Conservation (phyloP, 1,284 basidiomycete species). For the Trichosporon sp. region DNA sequence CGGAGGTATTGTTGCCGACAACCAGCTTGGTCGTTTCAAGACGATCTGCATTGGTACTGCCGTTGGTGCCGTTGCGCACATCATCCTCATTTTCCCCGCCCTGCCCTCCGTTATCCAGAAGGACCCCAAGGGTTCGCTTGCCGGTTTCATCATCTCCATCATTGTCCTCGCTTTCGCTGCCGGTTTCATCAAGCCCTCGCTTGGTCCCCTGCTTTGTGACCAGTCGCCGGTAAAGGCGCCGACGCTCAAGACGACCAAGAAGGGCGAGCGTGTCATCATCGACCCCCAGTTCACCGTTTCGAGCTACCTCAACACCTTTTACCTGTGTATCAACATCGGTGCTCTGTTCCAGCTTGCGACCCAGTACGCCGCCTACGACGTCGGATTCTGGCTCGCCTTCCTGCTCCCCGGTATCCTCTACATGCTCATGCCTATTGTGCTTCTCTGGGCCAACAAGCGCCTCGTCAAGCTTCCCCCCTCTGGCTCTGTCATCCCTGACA, state of each 20-base stretch:
- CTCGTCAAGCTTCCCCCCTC: constrained; percentile 47
- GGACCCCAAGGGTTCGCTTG: constrained; percentile 9
- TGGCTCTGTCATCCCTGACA: constrained; percentile 50
- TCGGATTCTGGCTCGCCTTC: constrained; percentile 51
- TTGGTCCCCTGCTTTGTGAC: constrained; percentile 46
- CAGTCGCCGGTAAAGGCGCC: constrained; percentile 42
- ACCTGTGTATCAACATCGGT: constrained; percentile 44
- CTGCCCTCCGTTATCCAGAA: constrained; percentile 40
- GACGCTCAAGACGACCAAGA: constrained; percentile 27
- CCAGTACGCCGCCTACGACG: constrained; percentile 39
- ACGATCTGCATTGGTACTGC: constrained; percentile 55
- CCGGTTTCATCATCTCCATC: constrained; percentile 45
- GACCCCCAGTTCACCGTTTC: constrained; percentile 43
- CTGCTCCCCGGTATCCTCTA: constrained; percentile 52
- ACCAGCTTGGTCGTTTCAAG: constrained; percentile 65
- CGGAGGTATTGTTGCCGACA: constrained; percentile 56
- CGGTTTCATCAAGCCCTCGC: constrained; percentile 47
- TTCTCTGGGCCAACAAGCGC: constrained; percentile 4
- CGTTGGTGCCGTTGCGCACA: constrained; percentile 39
- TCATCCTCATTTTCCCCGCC: constrained; percentile 41
- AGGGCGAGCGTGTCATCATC: constrained; percentile 45
- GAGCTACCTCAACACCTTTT: constrained; percentile 42
- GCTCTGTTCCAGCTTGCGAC: constrained; percentile 43
- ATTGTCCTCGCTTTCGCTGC: constrained; percentile 44
- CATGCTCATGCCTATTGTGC: constrained; percentile 42